Base-by-base conservation (phyloP, 2,329 filamentous ascomycete genomes). In the Penicillium sp. region DNA sequence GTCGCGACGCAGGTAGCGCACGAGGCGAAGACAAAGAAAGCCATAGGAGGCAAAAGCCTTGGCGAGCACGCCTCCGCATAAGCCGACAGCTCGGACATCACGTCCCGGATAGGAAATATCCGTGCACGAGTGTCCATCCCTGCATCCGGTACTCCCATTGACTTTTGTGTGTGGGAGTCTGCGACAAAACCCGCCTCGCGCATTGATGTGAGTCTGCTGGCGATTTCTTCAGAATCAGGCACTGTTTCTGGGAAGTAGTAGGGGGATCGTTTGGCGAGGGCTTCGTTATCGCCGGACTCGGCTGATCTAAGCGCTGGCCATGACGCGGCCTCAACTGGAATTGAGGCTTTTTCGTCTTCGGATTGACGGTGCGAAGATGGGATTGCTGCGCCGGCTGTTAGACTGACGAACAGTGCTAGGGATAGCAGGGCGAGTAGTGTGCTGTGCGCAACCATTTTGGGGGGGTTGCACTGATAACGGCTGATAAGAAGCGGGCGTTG, bases 221-320 rank as follows among this genome's bases (percentile, higher is more conserved):
- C 48, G 35, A 60, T 33, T 36, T 61, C 56, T 11, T 52, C 43
- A 11, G 52, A 40, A 13, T 61, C 56, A 0, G 53, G 54, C 0
- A 61, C 22, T 3, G 53, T 57, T 20, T 62, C 58, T 3, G 55
- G 58, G 28, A 60, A 61, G 36, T 58, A 61, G 44, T 53, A 58
- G 6, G 57, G 41, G 36, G 44, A 22, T 46, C 45, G 30, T 50
- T 54, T 56, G 24, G 40, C 31, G 10, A 51, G 13, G 20, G 31
- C 14, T 40, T 41, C 2, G 42, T 41, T 20, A 11, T 36, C 20
- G 11, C 20, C 31, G 18, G 30, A 14, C 11, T 38, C 8, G 13
- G 25, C 25, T 43, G 36, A 28, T 41, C 35, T 43, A 27, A 27
- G n/a, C n/a, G 40, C 36, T 31, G 42, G 22, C 39, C 38, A 38